These are phyloP conservation scores for Westerdykella ornata DNA, from an alignment of 2,329 filamentous ascomycete genomes.

Conservation along the genomic window DNA sequence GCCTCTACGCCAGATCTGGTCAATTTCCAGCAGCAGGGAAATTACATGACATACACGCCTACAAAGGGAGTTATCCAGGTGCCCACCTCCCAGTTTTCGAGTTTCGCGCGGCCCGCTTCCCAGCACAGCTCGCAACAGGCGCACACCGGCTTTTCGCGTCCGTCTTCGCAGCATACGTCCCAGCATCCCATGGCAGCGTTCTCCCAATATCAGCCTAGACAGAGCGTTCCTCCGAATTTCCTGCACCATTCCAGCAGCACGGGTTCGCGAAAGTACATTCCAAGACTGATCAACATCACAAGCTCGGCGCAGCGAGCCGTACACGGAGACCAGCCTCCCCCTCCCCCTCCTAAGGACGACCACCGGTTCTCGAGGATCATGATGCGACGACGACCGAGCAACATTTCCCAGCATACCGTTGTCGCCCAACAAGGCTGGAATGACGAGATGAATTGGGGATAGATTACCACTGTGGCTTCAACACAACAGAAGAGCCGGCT, in stretches of 20 bases:
- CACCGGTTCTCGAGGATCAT: constrained; percentile 32
- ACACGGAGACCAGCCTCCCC: constrained; percentile 28
- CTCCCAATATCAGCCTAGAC: constrained; percentile 25
- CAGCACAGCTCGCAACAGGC: neutral
- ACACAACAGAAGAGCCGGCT: constrained; percentile 14
- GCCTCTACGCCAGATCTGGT: constrained; percentile 31
- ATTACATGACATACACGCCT: constrained; percentile 28
- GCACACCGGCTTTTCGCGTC: constrained; percentile 2
- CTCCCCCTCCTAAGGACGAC: constrained; percentile 33
- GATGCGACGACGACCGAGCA: constrained; percentile 32
- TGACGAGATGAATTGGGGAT: constrained; percentile 33
- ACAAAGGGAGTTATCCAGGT: constrained; percentile 29
- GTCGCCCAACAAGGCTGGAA: constrained; percentile 29
- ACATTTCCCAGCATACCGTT: constrained; percentile 33
- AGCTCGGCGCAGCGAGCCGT: constrained; percentile 21
- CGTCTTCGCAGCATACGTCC: constrained; percentile 22
- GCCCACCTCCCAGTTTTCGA: neutral
- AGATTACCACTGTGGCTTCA: constrained; percentile 3
- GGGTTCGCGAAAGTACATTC: constrained; percentile 27
- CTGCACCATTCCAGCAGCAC: constrained; percentile 21
- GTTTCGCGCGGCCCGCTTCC: constrained; percentile 1
- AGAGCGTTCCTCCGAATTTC: constrained; percentile 34
- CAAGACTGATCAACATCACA: constrained; percentile 32
- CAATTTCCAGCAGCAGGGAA: constrained; percentile 25
- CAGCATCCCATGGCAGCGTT: constrained; percentile 20